These are phyloP conservation scores for Blepharisma undulans DNA, from an alignment of 169 alveolate species.

Conservation along the genomic window DNA sequence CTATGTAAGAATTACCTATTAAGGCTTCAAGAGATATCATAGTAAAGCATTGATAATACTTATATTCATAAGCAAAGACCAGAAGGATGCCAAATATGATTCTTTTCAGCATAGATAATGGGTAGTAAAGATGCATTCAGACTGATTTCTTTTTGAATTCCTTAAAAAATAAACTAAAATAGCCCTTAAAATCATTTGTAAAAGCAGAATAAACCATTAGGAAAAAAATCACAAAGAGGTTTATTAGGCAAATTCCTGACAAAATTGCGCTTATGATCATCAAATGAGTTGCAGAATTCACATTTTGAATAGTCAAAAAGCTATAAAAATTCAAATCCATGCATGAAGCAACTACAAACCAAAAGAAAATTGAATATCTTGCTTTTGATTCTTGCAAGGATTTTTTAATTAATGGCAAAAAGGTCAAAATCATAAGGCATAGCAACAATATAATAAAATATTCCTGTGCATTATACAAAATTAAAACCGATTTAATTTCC, in stretches of 20 bases:
- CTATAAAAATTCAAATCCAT: not conserved
- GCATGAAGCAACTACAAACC: not conserved
- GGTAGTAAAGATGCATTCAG: not conserved
- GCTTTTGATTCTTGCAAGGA: not conserved
- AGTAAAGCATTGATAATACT: not conserved
- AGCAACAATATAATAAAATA: not conserved
- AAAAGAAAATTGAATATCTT: not conserved
- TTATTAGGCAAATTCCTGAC: not conserved
- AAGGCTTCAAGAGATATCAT: not conserved
- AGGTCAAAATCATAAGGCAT: not conserved
- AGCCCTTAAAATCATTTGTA: not conserved
- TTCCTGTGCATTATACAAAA: not conserved
- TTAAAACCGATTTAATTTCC: not conserved
- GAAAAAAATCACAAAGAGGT: not conserved
- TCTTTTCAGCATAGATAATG: not conserved
- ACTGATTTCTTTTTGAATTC: not conserved
- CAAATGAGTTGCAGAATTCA: not conserved
- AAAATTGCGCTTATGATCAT: not conserved
- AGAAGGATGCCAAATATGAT: not conserved
- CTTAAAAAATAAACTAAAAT: no score
- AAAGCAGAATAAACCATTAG: not conserved
- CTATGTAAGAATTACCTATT: not conserved
- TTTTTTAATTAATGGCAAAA: not conserved
- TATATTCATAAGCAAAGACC: not conserved
- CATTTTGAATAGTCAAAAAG: not conserved